Evolutionary conservation across 2,329 filamentous ascomycete species (phyloP), one percentile per base, ranked within the genome.

Genomic region (Aureobasidium subglaciale): DNA sequence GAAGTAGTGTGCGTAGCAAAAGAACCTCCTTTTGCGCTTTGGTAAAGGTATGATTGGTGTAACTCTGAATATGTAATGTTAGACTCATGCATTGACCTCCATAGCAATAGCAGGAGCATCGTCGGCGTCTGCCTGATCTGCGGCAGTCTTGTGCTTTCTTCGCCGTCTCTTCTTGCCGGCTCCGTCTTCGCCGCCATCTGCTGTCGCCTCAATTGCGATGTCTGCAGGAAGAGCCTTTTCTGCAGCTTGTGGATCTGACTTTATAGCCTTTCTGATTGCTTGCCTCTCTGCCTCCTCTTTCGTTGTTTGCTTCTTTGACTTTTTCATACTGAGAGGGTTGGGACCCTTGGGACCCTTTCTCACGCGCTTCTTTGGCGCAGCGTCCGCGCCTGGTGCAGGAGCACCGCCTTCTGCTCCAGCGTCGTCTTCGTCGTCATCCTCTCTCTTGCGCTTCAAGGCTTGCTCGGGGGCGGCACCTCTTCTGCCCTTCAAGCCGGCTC

Each of bases 251-350:
- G 63, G 61, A 50, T 67, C 64, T n/a, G 56, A 52, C 59, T 67
- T 68, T 32, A 56, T 49, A 9, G 60, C 59, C 35, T 63, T 64
- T 4, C 63, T 25, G 34, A 56, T 59, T 20, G 37, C 56, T 42
- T 53, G 56, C 35, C 20, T 42, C 13, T 56, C 56, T 59, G 52
- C 56, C 58, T 59, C 59, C 25, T 42, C 40, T 32, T 46, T 27
- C 9, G 40, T 18, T 16, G 49, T 29, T 11, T 30, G 67, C 66
- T 81, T 82, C 74, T 86, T 87, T 25, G 79, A 62, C 72, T 88
- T 89, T 74, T 86, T 86, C 52, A 87, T 76, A 49, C 84, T 80
- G 54, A 90, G 70, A 8, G 86, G 86, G 67, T 90, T 90, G 1
- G 85, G 85, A 18, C 79, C 83, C 67, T 87, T 88, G 3, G 77